These are phyloP conservation scores for Leptoxyphium fumago DNA, from an alignment of 2,329 filamentous ascomycete genomes.

Conservation along the genomic window DNA sequence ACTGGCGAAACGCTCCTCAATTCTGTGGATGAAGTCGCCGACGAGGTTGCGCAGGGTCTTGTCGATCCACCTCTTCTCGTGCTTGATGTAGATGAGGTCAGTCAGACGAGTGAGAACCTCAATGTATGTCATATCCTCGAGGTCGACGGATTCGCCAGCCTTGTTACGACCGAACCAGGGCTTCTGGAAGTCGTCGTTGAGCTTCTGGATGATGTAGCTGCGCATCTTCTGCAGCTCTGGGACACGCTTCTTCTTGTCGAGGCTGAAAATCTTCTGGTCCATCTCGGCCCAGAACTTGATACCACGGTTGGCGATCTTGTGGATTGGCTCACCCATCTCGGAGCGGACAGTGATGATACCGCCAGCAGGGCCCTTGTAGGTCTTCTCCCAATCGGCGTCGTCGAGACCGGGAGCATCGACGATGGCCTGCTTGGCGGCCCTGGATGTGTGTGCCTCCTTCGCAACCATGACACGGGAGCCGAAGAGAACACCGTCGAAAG, in stretches of 20 bases:
- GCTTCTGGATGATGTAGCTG: conserved; percentile 83
- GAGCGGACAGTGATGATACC: conserved; percentile 93
- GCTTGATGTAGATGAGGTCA: conserved; percentile 80
- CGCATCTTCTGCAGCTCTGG: conserved; percentile 77
- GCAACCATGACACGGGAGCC: conserved; percentile 91
- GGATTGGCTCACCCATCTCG: conserved; percentile 98
- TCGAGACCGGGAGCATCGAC: conserved; percentile 71
- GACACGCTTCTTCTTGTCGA: conserved; percentile 88
- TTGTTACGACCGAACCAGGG: conserved; percentile 89
- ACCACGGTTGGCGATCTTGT: conserved; percentile 94
- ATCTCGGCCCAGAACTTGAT: conserved; percentile 97
- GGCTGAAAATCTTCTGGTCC: conserved; percentile 93
- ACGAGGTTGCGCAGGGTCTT: conserved; percentile 67
- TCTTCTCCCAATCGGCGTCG: conserved; percentile 78
- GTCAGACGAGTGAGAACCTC: conserved; percentile 80
- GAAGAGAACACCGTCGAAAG: conserved; percentile 82
- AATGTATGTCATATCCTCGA: conserved; percentile 91
- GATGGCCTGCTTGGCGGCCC: conserved; percentile 78
- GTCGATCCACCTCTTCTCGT: conserved; percentile 86
- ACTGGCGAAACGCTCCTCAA: conserved; percentile 91
- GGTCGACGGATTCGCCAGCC: conserved; percentile 63
- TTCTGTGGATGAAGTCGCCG: conserved; percentile 88
- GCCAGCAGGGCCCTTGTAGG: conserved; percentile 79
- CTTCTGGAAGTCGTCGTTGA: conserved; percentile 94
- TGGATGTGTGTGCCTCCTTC: conserved; percentile 80